Base-by-base conservation (phyloP, 1,139 yeast species). In the Yamadazyma epiphylla region DNA sequence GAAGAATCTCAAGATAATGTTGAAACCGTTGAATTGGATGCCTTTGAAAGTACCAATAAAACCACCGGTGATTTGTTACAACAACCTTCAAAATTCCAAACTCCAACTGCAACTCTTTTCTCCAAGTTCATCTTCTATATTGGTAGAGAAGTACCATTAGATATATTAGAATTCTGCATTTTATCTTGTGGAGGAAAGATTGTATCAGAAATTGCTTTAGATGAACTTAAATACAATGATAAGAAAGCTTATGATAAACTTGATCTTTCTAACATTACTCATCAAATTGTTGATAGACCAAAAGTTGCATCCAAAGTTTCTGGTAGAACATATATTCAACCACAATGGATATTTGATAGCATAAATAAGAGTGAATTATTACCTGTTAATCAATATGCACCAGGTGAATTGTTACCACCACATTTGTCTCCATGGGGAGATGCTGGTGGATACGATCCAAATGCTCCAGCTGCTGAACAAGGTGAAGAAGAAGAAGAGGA, bases 341-440 rank as follows among this genome's bases (percentile, higher is more conserved):
- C 99, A 20, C 98, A 91, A 68, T 94, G 98, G 98, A 70, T 91
- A 28, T 89, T 91, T 58, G 99, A 91, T 56, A 80, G 86, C 51
- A 69, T 94, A 44, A 91, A 91, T 64, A 82, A 83, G 61, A 75
- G 78, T 30, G 70, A 74, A 40, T 70, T 91, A 41, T 69, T 84
- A 35, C 75, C 91, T 22, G 96, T 85, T 15, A 80, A 81, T 35
- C 72, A 70, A 36, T 91, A 91, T 54, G 84, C 94, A 26, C 95
- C 96, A 4, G 98, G 99, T 35, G 97, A 91, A 61, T 68, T 88
- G 7, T 71, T 94, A 41, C 97, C 97, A 27, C 97, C 98, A 25
- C 98, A 91, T 60, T 72, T 94, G 53, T 84, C 95, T 33, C 99
- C 99, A 66, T 91, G 98, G 97, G 97, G 97, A 45, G 97, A 91